Percentiles rank a stretch among this genome's conserved stretches.
These are phyloP conservation scores for Citrullus amarus DNA, from an alignment of 306 rosid genomes.

Conservation along the genomic window DNA sequence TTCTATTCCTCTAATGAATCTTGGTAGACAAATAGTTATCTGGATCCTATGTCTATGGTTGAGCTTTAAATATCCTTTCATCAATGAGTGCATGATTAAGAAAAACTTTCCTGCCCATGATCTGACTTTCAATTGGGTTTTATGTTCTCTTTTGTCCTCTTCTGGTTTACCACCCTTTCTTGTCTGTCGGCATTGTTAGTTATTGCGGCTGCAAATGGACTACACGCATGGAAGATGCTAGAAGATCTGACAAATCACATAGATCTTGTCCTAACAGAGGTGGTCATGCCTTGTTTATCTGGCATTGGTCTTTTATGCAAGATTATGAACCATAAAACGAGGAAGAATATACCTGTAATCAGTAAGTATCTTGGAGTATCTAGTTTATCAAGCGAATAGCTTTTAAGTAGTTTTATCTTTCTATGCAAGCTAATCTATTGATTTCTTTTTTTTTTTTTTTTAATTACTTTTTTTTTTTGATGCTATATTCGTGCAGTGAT, in stretches of 20 bases:
- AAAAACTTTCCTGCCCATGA: not conserved
- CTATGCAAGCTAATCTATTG: conserved; percentile 25
- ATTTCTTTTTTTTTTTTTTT: conserved; percentile 1
- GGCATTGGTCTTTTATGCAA: conserved; percentile 77
- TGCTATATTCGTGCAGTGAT: conserved; percentile 77
- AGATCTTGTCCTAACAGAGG: conserved; percentile 82
- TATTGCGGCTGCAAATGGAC: conserved; percentile 63
- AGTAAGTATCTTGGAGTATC: conserved; percentile 46
- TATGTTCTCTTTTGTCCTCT: not conserved
- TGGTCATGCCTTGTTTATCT: conserved; percentile 73
- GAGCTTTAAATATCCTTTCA: not conserved
- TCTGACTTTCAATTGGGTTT: conserved; percentile 4
- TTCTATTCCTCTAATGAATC: not conserved
- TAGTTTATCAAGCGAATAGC: conserved; percentile 2
- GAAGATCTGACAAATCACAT: conserved; percentile 69
- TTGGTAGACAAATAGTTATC: not conserved
- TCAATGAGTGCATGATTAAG: not conserved
- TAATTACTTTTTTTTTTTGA: conserved; percentile 23
- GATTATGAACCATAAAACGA: conserved; percentile 73
- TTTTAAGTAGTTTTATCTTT: conserved; percentile 14
- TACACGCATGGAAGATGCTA: conserved; percentile 89
- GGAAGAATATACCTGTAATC: conserved; percentile 74
- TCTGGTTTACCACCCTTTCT: not conserved
- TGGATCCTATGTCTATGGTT: not conserved
- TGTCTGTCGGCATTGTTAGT: conserved; percentile 28